These are phyloP conservation scores for Coemansia pectinata DNA, from an alignment of 192 early-diverging fungal genomes.

Conservation along the genomic window DNA sequence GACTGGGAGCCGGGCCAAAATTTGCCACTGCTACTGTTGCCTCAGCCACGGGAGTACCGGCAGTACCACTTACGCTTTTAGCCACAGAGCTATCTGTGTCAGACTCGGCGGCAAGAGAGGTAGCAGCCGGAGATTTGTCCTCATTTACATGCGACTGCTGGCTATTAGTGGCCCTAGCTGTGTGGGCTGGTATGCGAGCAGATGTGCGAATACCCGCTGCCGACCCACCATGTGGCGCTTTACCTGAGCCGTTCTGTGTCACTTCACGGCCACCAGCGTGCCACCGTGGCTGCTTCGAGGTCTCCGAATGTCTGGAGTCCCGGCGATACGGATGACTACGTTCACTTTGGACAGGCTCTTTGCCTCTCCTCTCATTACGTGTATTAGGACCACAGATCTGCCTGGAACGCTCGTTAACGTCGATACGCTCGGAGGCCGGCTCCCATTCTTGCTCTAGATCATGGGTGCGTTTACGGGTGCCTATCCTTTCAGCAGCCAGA, in stretches of 20 bases:
- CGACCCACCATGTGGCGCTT: neutral
- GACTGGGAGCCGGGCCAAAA: neutral
- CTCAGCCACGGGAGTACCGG: neutral
- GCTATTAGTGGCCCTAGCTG: neutral
- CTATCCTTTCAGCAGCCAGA: neutral
- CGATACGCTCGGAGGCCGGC: neutral
- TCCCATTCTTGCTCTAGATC: neutral
- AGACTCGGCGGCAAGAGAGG: neutral
- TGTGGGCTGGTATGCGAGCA: neutral
- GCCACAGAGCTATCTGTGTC: neutral
- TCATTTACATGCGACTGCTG: neutral
- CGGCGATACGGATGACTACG: neutral
- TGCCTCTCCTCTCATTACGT: neutral
- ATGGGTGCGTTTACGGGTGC: neutral
- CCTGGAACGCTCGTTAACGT: neutral
- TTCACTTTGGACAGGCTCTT: neutral
- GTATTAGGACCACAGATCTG: neutral
- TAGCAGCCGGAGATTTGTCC: neutral
- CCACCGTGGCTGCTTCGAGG: neutral
- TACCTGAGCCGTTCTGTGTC: neutral
- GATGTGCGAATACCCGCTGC: neutral
- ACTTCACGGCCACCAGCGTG: neutral
- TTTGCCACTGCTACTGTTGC: neutral
- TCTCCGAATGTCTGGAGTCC: neutral
- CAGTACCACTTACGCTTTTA: too few species aligned